These are phyloP conservation scores for Amaranthus palmeri DNA, from an alignment of 148 eudicot species.

Conservation along the genomic window DNA sequence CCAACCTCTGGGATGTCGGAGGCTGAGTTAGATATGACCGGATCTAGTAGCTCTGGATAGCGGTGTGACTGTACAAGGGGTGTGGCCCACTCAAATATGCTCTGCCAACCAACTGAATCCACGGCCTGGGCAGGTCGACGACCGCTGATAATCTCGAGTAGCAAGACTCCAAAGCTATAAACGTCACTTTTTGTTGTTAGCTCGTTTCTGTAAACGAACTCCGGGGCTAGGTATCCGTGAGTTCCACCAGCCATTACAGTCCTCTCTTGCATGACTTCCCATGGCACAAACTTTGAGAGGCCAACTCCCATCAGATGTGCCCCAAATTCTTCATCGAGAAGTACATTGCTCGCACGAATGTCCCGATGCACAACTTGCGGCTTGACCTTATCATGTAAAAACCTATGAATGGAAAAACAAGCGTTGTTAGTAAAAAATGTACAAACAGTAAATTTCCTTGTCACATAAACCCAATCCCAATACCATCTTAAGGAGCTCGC, in stretches of 20 bases:
- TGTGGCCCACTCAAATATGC: constrained; percentile 95
- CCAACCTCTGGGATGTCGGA: constrained; percentile 70
- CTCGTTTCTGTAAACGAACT: constrained; percentile 87
- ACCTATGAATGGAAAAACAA: constrained; percentile 36
- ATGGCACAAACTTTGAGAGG: constrained; percentile 84
- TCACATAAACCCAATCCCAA: too few relatives aligned
- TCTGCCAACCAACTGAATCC: constrained; percentile 86
- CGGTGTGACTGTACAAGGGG: constrained; percentile 77
- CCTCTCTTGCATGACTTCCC: constrained; percentile 94
- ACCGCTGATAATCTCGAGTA: constrained; percentile 83
- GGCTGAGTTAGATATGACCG: constrained; percentile 46
- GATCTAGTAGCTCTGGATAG: constrained; percentile 73
- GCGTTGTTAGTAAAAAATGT: not conserved
- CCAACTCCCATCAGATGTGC: constrained; percentile 93
- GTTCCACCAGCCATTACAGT: constrained; percentile 93
- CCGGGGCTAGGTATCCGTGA: constrained; percentile 85
- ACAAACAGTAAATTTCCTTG: not conserved
- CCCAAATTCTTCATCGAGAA: constrained; percentile 79
- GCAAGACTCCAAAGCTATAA: constrained; percentile 84
- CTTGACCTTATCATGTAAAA: constrained; percentile 91
- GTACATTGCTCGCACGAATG: constrained; percentile 82
- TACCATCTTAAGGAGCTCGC: too few relatives aligned
- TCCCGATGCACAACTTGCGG: constrained; percentile 94
- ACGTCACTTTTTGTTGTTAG: constrained; percentile 94
- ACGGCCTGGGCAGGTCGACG: constrained; percentile 90